Base-by-base conservation (phyloP, 192 early-diverging fungal species). In the Umbelopsis vinacea region DNA sequence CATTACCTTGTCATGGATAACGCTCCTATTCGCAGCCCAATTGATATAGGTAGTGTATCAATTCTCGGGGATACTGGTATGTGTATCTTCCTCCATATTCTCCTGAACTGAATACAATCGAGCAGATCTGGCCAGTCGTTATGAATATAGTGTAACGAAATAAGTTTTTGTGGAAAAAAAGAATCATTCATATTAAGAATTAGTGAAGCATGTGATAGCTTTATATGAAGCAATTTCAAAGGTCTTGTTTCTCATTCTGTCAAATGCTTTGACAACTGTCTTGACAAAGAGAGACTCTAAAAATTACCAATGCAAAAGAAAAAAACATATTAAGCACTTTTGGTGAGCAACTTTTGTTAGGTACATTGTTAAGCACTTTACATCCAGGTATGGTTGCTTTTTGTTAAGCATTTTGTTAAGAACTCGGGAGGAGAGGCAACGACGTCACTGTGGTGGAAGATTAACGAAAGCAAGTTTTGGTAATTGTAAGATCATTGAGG, bases 51-150 rank as follows among this genome's bases (percentile, higher is more conserved):
- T 63, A 67, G 38, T 66, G 69, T 43, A 72, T 79, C 55, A 40
- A 71, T 46, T 55, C 68, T 57, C 29, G 66, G 46, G 47, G 73
- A 46, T 72, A 79, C 52, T 40, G 22, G 7, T 71, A 47, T 35
- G 63, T 79, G 37, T 74, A 69, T 69, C 46, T 74, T 57, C 73
- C 73, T 46, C 69, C 77, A n/a, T 74, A 79, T 69, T 74, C 70
- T 37, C 73, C 77, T 55, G 60, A 63, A 54, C 67, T 79, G 12
- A 79, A 79, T 69, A 72, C 73, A 71, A 79, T 79, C 46, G 72
- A 79, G 66, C 66, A 79, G 53, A 69, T 79, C 68, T 79, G 70
- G 72, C 47, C 70, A 71, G 67, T 43, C 38, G 45, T 79, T 43
- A 79, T 71, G 69, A 68, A 40, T 40, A 67, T 55, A 68, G 66